Percentiles rank a stretch among this genome's conserved stretches.
These are phyloP conservation scores for Tylopilus subfusipes DNA, from an alignment of 768 basidiomycete genomes.

Conservation along the genomic window DNA sequence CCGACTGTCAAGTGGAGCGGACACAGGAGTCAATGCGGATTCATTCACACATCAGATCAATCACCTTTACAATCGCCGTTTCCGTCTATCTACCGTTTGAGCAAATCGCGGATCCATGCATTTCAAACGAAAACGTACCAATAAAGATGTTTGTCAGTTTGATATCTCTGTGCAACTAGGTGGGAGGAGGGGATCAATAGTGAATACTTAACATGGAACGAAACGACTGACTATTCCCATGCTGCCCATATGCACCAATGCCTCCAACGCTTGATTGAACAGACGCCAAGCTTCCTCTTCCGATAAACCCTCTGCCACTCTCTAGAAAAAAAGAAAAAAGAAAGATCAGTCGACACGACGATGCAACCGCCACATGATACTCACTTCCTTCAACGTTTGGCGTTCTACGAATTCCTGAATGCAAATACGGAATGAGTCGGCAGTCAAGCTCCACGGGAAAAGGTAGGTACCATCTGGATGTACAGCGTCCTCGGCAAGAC, in stretches of 20 bases:
- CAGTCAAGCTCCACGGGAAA: not conserved
- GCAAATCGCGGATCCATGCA: not conserved
- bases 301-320: slow-evolving; percentile 73
- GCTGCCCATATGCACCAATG: slow-evolving; percentile 84
- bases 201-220: not conserved
- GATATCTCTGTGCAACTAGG: slow-evolving; percentile 79
- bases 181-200: slow-evolving; percentile 24
- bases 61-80: slow-evolving; percentile 81
- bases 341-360: not conserved
- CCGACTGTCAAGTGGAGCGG: slow-evolving; percentile 50
- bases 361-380: not conserved
- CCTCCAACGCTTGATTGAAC: slow-evolving; percentile 87
- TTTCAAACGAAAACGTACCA: slow-evolving; percentile 43
- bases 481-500: slow-evolving; percentile 62
- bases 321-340: slow-evolving; percentile 32
- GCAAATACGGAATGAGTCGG: not conserved
- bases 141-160: slow-evolving; percentile 95
- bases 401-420: slow-evolving; percentile 83
- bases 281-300: slow-evolving; percentile 89
- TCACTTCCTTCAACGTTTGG: slow-evolving; percentile 83
- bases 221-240: slow-evolving; percentile 69
- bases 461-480: slow-evolving; percentile 81
- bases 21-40: not conserved
- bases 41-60: not conserved
- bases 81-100: slow-evolving; percentile 47